Conservation (phyloP, 768 basidiomycete genomes). For the Boletus reticuloceps region DNA sequence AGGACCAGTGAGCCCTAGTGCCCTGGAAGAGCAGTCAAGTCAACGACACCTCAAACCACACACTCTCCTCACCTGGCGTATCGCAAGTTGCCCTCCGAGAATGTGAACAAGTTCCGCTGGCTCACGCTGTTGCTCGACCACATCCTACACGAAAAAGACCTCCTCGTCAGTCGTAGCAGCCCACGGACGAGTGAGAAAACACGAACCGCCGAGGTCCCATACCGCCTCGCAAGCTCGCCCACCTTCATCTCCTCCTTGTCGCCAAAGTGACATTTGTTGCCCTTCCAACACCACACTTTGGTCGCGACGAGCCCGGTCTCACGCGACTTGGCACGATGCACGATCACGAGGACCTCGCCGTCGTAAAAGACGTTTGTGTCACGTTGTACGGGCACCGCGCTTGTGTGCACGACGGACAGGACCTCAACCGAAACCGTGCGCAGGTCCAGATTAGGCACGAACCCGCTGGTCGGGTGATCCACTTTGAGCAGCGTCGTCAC, state of each 20-base stretch:
- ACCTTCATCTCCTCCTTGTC: slow-evolving; percentile 67
- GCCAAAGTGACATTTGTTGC: slow-evolving; percentile 49
- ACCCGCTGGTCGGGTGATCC: slow-evolving; percentile 27
- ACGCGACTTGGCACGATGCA: slow-evolving; percentile 66
- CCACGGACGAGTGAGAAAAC: background rate
- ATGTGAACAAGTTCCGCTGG: slow-evolving; percentile 57
- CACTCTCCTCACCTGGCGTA: slow-evolving; percentile 57
- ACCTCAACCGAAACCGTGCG: slow-evolving; percentile 74
- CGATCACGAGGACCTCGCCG: slow-evolving; percentile 61
- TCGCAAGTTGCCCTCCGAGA: slow-evolving; percentile 70
- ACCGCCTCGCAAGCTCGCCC: slow-evolving; percentile 68
- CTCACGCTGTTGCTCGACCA: slow-evolving; percentile 61
- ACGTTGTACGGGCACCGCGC: slow-evolving; percentile 43
- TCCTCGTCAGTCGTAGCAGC: too few relatives aligned
- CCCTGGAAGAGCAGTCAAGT: slow-evolving; percentile 44
- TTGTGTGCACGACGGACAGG: slow-evolving; percentile 53
- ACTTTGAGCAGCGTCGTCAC: slow-evolving; percentile 19
- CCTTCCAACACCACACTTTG: slow-evolving; percentile 76
- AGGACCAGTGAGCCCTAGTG: slow-evolving; percentile 67
- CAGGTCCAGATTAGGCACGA: slow-evolving; percentile 33
- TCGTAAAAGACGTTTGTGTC: slow-evolving; percentile 68
- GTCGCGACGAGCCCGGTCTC: slow-evolving; percentile 66
- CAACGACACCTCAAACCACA: background rate
- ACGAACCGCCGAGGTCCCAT: slow-evolving; percentile 63
- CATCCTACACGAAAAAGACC: slow-evolving; percentile 18